phyloP scores from a whole-genome alignment of 2,329 filamentous ascomycete genomes.

The Beauveria australis region DNA sequence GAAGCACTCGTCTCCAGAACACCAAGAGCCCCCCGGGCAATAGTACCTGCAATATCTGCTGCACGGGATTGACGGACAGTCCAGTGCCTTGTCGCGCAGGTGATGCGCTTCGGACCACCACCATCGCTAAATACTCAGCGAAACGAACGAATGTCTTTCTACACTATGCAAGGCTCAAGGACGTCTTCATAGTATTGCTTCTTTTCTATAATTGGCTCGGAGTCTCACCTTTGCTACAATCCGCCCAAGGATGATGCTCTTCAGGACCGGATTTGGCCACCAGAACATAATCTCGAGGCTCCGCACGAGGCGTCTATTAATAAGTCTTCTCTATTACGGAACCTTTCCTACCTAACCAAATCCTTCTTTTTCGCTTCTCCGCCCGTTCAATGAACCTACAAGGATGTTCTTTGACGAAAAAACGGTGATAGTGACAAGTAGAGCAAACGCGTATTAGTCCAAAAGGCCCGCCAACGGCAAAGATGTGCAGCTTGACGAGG shows the following conservation, averaged over 20 bases:
- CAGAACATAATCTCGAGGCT: background rate
- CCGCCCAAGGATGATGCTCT: background rate
- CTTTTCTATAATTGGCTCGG: background rate
- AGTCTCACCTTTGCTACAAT: background rate
- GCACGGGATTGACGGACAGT: background rate
- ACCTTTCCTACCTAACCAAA: background rate
- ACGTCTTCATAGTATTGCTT: background rate
- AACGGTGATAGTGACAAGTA: conserved; percentile 1
- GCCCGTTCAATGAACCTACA: background rate
- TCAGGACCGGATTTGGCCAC: background rate
- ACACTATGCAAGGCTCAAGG: background rate
- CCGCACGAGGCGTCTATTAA: conserved; percentile 4
- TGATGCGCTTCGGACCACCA: background rate
- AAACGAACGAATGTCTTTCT: background rate
- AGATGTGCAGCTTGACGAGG: background rate
- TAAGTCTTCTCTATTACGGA: background rate
- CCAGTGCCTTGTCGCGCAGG: background rate
- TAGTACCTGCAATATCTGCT: background rate
- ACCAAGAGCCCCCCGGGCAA: background rate
- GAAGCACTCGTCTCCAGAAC: background rate
- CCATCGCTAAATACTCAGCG: background rate
- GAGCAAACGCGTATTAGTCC: background rate
- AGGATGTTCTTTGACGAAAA: background rate
- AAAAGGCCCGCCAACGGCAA: background rate
- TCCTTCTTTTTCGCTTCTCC: background rate